Evolutionary conservation across 108 stramenopile species (phyloP), one percentile per base, ranked within the genome.

Genomic region (Pseudonitzschia delicatissima): DNA sequence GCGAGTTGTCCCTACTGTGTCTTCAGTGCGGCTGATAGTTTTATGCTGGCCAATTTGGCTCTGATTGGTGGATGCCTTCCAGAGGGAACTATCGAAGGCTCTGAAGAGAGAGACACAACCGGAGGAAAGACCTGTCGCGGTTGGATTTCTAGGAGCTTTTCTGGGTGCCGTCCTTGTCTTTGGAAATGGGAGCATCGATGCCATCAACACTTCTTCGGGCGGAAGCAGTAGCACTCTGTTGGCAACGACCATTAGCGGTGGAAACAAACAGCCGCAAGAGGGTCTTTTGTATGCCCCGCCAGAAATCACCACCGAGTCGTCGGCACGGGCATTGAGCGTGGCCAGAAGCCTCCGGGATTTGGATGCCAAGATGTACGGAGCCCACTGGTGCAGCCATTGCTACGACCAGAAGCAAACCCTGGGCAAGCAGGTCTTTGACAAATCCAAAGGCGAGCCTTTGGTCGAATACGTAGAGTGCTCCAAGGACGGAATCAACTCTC

Each of bases 301-400:
- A 1, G 69, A 72, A 27, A 91, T 94, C 39, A 87, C 84, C 48
- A 90, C 83, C 45, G 67, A 67, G 20, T 87, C 87, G 4, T 82
- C 88, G 17, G 49, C 52, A 5, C 77, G 74, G 40, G 87, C 96
- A 4, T 32, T 96, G 50, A 42, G 49, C 13, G 62, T 97, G 12
- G 83, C 84, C 1, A 57, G 66, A n/a, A 72, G 82, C 32, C 67
- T 97, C 37, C 69, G 84, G 60, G 40, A 67, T 0, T 40, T 91
- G 34, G 71, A 95, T 68, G 85, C 96, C 7, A 77, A 66, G 47
- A 90, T 97, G 87, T 97, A 82, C 60, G 96, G 96, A n/a, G 96
- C 96, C 35, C 96, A 90, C 69, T 97, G 96, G 96, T 97, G 96
- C 74, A 81, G 85, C 20, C 96, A 97, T 59, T 97, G 96, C 60